Conservation (phyloP, 306 rosid genomes). For the Vicia villosa region DNA sequence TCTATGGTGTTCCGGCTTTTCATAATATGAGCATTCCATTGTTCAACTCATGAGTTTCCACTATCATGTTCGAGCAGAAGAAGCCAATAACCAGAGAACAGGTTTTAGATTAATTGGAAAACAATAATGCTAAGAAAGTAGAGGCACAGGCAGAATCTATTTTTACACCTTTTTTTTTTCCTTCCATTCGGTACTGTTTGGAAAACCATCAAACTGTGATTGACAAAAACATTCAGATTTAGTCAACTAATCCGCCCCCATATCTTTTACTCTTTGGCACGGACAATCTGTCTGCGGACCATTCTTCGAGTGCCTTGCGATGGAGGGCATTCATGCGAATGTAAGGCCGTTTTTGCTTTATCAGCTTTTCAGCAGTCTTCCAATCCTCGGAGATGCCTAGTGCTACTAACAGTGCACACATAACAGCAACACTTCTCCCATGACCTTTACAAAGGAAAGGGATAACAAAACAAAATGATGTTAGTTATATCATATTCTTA, state of each 20-base stretch:
- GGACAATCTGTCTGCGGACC: slow-evolving; percentile 75
- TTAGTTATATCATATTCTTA: slow-evolving; percentile 8
- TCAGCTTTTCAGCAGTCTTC: slow-evolving; percentile 84
- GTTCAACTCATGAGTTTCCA: slow-evolving; percentile 15
- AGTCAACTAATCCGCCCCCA: slow-evolving; percentile 26
- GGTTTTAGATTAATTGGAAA: slow-evolving; percentile 8
- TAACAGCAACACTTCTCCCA: slow-evolving; percentile 93
- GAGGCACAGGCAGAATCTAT: slow-evolving; percentile 16
- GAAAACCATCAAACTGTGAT: background rate
- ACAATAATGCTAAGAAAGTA: slow-evolving; percentile 7
- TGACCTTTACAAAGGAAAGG: slow-evolving; percentile 75
- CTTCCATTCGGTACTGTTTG: background rate
- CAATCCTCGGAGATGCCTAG: slow-evolving; percentile 81
- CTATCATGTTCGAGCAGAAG: slow-evolving; percentile 20
- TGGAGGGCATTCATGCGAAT: slow-evolving; percentile 82
- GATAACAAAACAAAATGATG: background rate
- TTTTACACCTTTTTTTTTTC: slow-evolving; percentile 1
- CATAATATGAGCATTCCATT: slow-evolving; percentile 25
- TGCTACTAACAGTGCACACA: slow-evolving; percentile 89
- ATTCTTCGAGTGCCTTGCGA: slow-evolving; percentile 75
- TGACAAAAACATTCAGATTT: slow-evolving; percentile 32
- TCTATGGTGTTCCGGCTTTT: background rate
- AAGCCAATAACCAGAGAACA: slow-evolving; percentile 2
- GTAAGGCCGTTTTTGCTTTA: slow-evolving; percentile 68
- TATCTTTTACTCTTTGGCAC: slow-evolving; percentile 41